Base-by-base conservation (phyloP, 495 filamentous ascomycete genomes). In the Annulohypoxylon bovei region DNA sequence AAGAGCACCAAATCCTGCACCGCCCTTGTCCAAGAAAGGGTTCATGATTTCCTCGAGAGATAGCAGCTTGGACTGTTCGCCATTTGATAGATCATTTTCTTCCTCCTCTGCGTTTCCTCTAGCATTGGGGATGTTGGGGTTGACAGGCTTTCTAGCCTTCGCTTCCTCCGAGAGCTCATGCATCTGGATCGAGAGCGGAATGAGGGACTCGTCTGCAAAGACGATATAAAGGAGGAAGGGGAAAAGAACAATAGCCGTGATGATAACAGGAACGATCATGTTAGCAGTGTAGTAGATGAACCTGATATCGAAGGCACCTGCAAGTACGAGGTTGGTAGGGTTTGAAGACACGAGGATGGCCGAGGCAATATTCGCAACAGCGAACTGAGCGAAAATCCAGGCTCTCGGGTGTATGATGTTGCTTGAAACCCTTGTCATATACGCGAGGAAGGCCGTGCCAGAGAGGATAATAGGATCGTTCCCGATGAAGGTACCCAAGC, bases 391-490 rank as follows among this genome's bases (percentile, higher is more conserved):
- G 66, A 85, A 84, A 32, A 91, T 90, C 89, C 89, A 91, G 0
- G 89, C 89, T 60, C 87, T 77, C 2, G 88, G 88, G 56, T 89
- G 85, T 4, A 83, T 76, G 68, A 91, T 91, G 72, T 91, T 91
- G 80, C 85, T 87, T 3, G 88, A 89, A 0, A 90, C 89, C 9
- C 88, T 79, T 11, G 88, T 91, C 88, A 91, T 91, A 70, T 91
- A 91, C 3, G 89, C 87, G 3, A 91, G 83, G 62, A 91, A 91
- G 6, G 89, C 83, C 7, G 89, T 91, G 7, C 89, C 89, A 2
- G 88, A 90, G 14, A 91, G 68, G 49, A 91, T 90, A 69, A 91
- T 87, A 8, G 89, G 89, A 62, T 91, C 89, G 66, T 91, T 91
- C 18, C 89, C 89, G 44, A 91, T 88, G 75, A 87, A 89, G 64